Conservation (phyloP, 2,329 filamentous ascomycete genomes). For the Penicillium aurantiogriseum region DNA sequence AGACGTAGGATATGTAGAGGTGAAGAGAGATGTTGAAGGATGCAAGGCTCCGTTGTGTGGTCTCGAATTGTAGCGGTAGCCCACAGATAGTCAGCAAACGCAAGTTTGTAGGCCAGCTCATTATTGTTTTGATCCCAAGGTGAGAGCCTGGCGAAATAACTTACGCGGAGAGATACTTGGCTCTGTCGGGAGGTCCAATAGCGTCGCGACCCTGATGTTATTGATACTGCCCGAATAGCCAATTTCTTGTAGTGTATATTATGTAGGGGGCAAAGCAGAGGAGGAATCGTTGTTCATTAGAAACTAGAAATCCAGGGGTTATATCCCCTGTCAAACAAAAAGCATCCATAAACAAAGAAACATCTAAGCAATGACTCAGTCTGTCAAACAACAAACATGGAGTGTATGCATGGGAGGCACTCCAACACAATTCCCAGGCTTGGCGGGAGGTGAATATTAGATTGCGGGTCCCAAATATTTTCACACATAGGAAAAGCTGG, state of each 20-base stretch:
- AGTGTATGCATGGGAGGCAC: no score
- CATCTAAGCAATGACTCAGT: no score
- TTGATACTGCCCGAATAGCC: background rate
- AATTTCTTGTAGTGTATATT: background rate
- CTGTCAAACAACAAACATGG: no score
- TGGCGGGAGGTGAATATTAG: background rate
- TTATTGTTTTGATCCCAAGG: background rate
- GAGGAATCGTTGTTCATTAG: no score
- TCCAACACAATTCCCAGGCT: background rate
- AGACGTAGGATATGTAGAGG: background rate
- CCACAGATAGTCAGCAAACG: background rate
- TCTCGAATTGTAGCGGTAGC: background rate
- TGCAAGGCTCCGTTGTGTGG: background rate
- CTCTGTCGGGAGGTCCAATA: background rate
- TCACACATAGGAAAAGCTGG: no score
- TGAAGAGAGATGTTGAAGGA: background rate
- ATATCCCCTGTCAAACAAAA: no score
- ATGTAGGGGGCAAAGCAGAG: no score
- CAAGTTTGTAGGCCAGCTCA: background rate
- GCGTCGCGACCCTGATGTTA: background rate
- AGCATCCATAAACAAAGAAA: no score
- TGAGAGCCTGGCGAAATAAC: background rate
- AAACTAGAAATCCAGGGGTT: no score
- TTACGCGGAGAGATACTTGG: background rate
- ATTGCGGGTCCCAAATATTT: no score